Conservation (phyloP, 805 yeast genomes). For the Naumovozyma castellii region DNA sequence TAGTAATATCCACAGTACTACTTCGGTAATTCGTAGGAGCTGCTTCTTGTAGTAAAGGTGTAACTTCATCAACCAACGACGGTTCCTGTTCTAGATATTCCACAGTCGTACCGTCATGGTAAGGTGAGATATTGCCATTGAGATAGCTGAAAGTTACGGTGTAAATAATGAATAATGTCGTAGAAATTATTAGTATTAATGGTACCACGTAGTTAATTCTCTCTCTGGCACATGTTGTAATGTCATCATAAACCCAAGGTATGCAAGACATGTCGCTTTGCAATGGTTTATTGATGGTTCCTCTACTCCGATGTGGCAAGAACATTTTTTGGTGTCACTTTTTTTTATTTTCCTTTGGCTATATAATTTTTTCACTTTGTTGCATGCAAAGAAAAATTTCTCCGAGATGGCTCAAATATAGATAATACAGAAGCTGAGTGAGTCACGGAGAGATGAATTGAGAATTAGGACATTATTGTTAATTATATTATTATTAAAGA, state of each 20-base stretch:
- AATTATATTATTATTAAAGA: too few species aligned
- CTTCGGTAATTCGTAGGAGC: constrained; percentile 6
- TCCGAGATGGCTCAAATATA: too few species aligned
- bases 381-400: background rate
- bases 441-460: too few species aligned
- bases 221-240: constrained; percentile 28
- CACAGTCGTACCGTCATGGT: constrained; percentile 15
- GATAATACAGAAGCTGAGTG: too few species aligned
- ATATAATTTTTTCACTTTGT: background rate
- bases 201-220: constrained; percentile 31
- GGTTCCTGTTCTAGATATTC: constrained; percentile 9
- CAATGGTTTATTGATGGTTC: background rate
- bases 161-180: constrained; percentile 7
- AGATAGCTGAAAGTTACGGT: constrained; percentile 1
- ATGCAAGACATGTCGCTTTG: background rate
- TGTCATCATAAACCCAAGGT: constrained; percentile 51
- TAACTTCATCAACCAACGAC: constrained; percentile 11
- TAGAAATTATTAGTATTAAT: constrained; percentile 5
- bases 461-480: too few species aligned
- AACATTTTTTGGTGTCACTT: background rate
- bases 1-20: background rate
- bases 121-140: constrained; percentile 12
- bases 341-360: too few species aligned
- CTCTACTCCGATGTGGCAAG: background rate
- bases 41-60: constrained; percentile 1